Evolutionary conservation across 352 stramenopile genomes (phyloP).

Genomic region (Ophiocytium majus): DNA sequence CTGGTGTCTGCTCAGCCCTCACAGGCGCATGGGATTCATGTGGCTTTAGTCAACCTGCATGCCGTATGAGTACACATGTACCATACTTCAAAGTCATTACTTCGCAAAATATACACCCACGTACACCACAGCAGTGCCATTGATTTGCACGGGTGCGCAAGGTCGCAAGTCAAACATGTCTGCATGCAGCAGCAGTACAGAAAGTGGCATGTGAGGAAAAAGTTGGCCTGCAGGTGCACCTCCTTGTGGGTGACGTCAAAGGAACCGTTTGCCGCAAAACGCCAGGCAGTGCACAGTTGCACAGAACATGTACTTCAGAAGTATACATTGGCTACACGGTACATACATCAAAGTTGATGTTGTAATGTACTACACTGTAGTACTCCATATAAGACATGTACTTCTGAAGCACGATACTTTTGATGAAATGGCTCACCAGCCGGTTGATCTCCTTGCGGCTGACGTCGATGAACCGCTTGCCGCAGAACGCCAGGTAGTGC

Average conservation of each 20-base stretch:
- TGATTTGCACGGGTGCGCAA: too few relatives aligned
- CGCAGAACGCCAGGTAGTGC: slow-evolving; percentile 49
- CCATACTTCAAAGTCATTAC: too few relatives aligned
- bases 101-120: too few relatives aligned
- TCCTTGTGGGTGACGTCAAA: slow-evolving; percentile 39
- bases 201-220: not conserved
- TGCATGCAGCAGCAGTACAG: too few relatives aligned
- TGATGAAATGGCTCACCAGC: slow-evolving; percentile 36
- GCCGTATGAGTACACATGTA: slow-evolving; percentile 1
- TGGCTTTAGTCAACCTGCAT: not conserved
- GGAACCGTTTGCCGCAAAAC: slow-evolving; percentile 28
- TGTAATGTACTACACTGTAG: too few relatives aligned
- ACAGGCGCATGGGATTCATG: not conserved
- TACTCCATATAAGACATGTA: too few relatives aligned
- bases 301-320: slow-evolving; percentile 47
- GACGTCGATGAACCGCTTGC: slow-evolving; percentile 41
- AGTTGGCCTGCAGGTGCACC: slow-evolving; percentile 35
- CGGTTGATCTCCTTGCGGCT: slow-evolving; percentile 50
- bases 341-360: too few relatives aligned
- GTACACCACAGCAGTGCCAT: too few relatives aligned
- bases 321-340: too few relatives aligned
- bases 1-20: too few relatives aligned
- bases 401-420: too few relatives aligned
- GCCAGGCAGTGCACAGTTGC: slow-evolving; percentile 45
- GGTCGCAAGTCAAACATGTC: too few relatives aligned